Base-by-base conservation (phyloP, 139 green algal species). In the Volvox reticuliferus region DNA sequence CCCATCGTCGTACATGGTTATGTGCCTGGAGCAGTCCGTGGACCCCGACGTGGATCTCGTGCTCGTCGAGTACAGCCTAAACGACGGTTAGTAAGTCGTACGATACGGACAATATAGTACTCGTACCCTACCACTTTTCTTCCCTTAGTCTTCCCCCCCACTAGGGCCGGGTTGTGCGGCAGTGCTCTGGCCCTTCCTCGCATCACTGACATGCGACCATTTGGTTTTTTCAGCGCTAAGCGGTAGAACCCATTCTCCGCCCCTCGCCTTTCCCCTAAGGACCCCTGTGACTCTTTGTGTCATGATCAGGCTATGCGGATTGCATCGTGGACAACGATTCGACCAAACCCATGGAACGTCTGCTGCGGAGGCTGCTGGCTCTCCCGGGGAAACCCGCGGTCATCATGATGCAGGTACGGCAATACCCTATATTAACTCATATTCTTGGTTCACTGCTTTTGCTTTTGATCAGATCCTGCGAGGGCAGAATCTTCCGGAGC, bases 21-120 rank as follows among this genome's bases (percentile, higher is more conserved):
- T 90, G 86, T 90, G 86, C 75, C 75, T 90, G n/a, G 86, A 90
- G 73, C 73, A 75, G 55, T 73, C 35, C 21, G 86, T 90, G 50
- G 86, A 90, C 22, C 61, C 86, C 2, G 86, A 90, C 55, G 86
- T 90, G 50, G 86, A 90, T 37, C 32, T 90, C 73, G 86, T 90
- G 32, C 36, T 90, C 32, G n/a, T 84, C 32, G 86, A 90, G 75
- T 90, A 85, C 71, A 68, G 22, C 12, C 35, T 88, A 1, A 88
- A 88, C 30, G 75, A 81, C 33, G 75, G 75, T 81, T 33, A 79
- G 71, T 36, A 36, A 18, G n/a, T 9, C 44, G 71, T 2, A 79
- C 71, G 71, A 5, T 37, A 79, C 71, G 44, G 44, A 55, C 44
- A 55, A 55, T 9, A 55, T 14, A n/a, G n/a, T n/a, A 55, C 44